phyloP scores from a whole-genome alignment of 2,329 filamentous ascomycete species.

The Domatiomyces globalis region DNA sequence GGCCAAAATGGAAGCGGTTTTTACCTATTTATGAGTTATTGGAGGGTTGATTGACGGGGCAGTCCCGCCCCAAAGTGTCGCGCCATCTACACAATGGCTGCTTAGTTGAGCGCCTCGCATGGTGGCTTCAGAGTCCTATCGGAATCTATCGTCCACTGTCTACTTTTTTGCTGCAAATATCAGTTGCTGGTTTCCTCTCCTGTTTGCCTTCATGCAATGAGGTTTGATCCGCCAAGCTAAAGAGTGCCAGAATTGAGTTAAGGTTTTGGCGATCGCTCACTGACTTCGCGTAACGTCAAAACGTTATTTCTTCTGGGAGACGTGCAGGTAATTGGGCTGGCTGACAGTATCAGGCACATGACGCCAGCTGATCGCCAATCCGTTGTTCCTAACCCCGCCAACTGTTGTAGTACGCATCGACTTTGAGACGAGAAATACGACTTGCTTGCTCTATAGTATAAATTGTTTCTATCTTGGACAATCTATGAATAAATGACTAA shows the following conservation, averaged over 20 bases:
- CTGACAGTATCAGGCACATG: neutral
- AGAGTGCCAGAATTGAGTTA: neutral
- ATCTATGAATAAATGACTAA: no score
- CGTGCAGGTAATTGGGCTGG: neutral
- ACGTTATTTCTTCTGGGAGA: neutral
- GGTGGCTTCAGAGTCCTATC: neutral
- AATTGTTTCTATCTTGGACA: no score
- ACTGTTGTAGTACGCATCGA: neutral
- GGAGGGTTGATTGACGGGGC: neutral
- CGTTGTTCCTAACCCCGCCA: neutral
- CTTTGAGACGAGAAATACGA: neutral
- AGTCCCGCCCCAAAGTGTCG: neutral
- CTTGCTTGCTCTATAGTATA: neutral
- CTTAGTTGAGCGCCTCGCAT: neutral
- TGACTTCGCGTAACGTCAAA: neutral
- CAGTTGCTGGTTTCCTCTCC: neutral
- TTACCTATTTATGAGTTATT: neutral
- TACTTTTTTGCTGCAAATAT: no score
- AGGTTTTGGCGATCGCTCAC: neutral
- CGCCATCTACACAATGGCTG: neutral
- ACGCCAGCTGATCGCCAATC: neutral
- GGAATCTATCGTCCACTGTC: neutral
- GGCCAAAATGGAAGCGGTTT: neutral
- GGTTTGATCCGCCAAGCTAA: neutral
- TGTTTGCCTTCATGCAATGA: neutral